These are phyloP conservation scores for Chlorella sp. DNA, from an alignment of 139 green algal species.

Conservation along the genomic window DNA sequence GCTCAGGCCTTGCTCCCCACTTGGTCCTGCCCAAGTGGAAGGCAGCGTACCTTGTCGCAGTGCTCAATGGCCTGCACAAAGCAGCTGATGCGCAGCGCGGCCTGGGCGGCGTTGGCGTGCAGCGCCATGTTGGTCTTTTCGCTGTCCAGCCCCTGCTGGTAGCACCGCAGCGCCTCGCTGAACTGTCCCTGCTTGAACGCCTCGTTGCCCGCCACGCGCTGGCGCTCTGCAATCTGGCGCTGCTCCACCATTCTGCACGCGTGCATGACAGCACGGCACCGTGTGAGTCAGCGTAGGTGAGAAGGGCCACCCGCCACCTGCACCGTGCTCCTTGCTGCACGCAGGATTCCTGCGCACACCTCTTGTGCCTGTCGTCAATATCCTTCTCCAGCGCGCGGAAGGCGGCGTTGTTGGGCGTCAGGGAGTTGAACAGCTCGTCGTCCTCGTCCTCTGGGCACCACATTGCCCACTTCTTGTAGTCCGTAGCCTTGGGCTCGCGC, in stretches of 20 bases:
- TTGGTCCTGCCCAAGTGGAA: neutral
- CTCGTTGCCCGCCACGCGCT: conserved; percentile 54
- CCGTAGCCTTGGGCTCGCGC: no score
- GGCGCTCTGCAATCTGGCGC: conserved; percentile 60
- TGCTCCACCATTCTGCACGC: conserved; percentile 57
- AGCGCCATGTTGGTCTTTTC: conserved; percentile 66
- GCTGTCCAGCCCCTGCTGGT: conserved; percentile 57
- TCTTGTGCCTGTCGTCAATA: conserved; percentile 64
- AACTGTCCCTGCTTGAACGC: conserved; percentile 47
- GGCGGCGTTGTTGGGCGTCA: conserved; percentile 43
- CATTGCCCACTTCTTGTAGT: conserved; percentile 78
- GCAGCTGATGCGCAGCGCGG: conserved; percentile 61
- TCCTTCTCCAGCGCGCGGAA: conserved; percentile 75
- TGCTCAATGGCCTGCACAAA: conserved; percentile 74
- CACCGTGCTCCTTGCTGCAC: no score
- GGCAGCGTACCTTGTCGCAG: conserved; percentile 64
- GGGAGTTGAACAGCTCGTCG: conserved; percentile 62
- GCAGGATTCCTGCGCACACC: no score
- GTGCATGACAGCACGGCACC: no score
- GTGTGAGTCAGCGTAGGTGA: no score
- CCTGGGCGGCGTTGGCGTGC: conserved; percentile 72
- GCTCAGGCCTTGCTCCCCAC: neutral
- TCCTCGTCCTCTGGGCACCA: conserved; percentile 79
- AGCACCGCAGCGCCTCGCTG: conserved; percentile 56
- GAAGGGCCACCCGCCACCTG: no score